Conservation (phyloP, 2,329 filamentous ascomycete genomes). For the Paraphaeosphaeria minitans region DNA sequence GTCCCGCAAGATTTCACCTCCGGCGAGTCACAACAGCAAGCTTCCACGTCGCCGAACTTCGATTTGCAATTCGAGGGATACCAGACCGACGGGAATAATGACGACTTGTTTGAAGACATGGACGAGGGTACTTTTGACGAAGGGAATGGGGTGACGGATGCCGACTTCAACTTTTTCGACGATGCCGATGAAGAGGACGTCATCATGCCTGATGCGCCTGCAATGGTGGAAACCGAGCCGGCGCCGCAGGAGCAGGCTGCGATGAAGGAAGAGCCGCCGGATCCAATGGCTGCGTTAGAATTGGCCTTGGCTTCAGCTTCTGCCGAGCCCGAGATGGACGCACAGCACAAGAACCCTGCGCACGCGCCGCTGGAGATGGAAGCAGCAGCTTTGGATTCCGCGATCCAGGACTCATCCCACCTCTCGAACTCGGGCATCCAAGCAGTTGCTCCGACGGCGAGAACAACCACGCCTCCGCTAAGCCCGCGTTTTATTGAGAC, state of each 20-base stretch:
- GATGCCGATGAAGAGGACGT: conserved; percentile 56
- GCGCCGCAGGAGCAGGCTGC: conserved; percentile 8
- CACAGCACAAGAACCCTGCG: conserved; percentile 4
- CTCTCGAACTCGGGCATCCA: not conserved
- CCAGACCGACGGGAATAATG: conserved; percentile 38
- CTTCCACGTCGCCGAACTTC: conserved; percentile 31
- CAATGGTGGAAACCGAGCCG: conserved; percentile 21
- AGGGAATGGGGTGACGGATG: conserved; percentile 78
- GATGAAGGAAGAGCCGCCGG: conserved; percentile 30
- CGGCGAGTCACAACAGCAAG: conserved; percentile 26
- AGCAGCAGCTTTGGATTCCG: not conserved
- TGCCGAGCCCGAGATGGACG: not conserved
- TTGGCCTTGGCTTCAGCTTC: conserved; percentile 30
- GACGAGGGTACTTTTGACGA: conserved; percentile 69
- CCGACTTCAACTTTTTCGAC: conserved; percentile 84
- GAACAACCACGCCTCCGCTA: conserved; percentile 42
- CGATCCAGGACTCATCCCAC: not conserved
- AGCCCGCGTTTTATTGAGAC: conserved; percentile 52
- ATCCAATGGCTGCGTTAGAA: conserved; percentile 37
- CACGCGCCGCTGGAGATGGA: not conserved
- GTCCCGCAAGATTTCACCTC: conserved; percentile 30
- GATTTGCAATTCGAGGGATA: conserved; percentile 30
- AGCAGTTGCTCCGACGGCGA: conserved; percentile 10
- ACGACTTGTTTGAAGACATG: conserved; percentile 71
- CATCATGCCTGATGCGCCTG: conserved; percentile 39